Percentiles rank a stretch among this genome's conserved stretches.
phyloP scores from a whole-genome alignment of 176 grass and related monocot genomes.

The Ensete glaucum region DNA sequence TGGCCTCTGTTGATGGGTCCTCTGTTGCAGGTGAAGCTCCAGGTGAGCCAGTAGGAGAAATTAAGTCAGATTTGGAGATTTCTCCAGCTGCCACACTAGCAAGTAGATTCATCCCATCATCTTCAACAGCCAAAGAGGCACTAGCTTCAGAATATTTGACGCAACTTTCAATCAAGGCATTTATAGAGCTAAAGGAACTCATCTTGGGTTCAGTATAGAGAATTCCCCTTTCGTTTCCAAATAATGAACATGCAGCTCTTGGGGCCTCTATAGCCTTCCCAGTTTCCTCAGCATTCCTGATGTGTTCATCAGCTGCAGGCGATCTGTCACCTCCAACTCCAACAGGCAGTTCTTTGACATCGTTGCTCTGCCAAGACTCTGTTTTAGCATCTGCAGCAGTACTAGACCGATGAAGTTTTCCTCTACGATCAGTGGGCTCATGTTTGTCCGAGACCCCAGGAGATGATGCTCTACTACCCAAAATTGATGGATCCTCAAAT shows the following conservation, averaged over 20 bases:
- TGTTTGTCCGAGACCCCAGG: conserved; percentile 53
- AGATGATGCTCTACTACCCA: conserved; percentile 44
- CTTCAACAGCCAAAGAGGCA: conserved; percentile 47
- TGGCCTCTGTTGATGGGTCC: conserved; percentile 30
- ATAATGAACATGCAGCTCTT: conserved; percentile 30
- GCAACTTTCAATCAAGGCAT: conserved; percentile 74
- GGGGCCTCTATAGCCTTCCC: conserved; percentile 35
- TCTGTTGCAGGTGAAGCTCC: conserved; percentile 33
- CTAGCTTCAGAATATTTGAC: conserved; percentile 56
- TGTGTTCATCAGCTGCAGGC: conserved; percentile 33
- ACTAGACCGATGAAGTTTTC: conserved; percentile 42
- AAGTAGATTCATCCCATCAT: conserved; percentile 94
- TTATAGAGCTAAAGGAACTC: conserved; percentile 77
- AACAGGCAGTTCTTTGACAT: conserved; percentile 43
- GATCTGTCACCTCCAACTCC: conserved; percentile 47
- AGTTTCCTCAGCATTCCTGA: conserved; percentile 33
- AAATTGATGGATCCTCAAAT: conserved; percentile 47
- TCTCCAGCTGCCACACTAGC: conserved; percentile 79
- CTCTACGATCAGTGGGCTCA: conserved; percentile 48
- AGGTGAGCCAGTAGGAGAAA: conserved; percentile 44
- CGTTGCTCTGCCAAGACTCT: conserved; percentile 49
- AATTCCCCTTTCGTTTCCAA: conserved; percentile 38
- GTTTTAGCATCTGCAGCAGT: conserved; percentile 43
- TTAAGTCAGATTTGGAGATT: conserved; percentile 81
- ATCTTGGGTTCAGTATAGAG: conserved; percentile 23